Evolutionary conservation across 352 stramenopile species (phyloP).

Genomic region (Phytophthora aleatoria): DNA sequence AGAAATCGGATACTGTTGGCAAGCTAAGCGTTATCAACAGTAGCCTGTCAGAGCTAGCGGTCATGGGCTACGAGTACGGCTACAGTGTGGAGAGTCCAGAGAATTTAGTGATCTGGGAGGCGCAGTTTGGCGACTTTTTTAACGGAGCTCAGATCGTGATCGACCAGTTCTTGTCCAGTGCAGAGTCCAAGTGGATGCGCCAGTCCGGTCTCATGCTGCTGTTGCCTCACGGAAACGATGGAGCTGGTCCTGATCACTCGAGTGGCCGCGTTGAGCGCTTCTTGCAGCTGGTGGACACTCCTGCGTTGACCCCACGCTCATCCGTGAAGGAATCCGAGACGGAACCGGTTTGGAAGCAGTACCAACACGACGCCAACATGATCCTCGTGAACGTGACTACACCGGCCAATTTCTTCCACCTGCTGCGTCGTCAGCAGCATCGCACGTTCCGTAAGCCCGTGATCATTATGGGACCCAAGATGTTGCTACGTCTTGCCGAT

Average conservation of each 20-base stretch:
- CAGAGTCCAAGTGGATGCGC: conserved; percentile 91
- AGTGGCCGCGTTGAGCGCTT: conserved; percentile 86
- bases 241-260: conserved; percentile 87
- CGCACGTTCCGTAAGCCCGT: conserved; percentile 78
- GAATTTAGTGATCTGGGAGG: conserved; percentile 90
- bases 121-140: conserved; percentile 92
- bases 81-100: conserved; percentile 87
- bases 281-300: conserved; percentile 84
- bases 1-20: conserved; percentile 36
- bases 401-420: conserved; percentile 97
- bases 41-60: conserved; percentile 86
- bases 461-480: conserved; percentile 83
- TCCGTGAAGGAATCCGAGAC: conserved; percentile 36
- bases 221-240: conserved; percentile 89
- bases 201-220: conserved; percentile 86
- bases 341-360: conserved; percentile 54
- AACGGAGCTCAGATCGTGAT: conserved; percentile 91
- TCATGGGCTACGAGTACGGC: conserved; percentile 91
- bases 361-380: conserved; percentile 81
- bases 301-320: conserved; percentile 45
- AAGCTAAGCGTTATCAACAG: conserved; percentile 78
- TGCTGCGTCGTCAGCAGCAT: conserved; percentile 91
- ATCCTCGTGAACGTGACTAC: conserved; percentile 87
- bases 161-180: conserved; percentile 87
- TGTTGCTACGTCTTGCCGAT: conserved; percentile 68